A percentile compares a stretch with the other conserved stretches of the same genome.
phyloP scores from a whole-genome alignment of 495 filamentous ascomycete genomes.

The Xylaria venustula region DNA sequence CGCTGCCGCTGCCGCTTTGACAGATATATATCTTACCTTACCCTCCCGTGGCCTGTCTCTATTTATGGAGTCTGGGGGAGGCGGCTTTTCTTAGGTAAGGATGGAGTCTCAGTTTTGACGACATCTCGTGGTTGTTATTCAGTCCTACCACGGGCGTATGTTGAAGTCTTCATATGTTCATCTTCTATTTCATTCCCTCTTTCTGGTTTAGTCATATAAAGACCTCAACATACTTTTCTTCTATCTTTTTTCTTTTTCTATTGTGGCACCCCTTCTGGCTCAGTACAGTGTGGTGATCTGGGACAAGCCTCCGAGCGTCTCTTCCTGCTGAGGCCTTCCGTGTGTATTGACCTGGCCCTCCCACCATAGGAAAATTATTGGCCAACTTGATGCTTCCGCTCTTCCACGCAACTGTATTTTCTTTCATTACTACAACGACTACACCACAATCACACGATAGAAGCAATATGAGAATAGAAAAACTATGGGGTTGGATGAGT shows the following conservation, averaged over 20 bases:
- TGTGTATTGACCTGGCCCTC: no score
- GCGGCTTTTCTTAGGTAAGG: conserved; percentile 3
- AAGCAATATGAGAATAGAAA: not conserved
- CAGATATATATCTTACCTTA: not conserved
- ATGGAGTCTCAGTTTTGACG: conserved; percentile 9
- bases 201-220: not conserved
- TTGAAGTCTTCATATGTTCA: no score
- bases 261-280: no score
- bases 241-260: no score
- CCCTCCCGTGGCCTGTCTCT: conserved; percentile 6
- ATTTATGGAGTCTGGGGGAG: conserved; percentile 7
- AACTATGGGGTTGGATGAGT: not conserved
- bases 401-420: not conserved
- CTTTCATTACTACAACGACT: not conserved
- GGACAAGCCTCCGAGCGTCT: no score
- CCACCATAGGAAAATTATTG: no score
- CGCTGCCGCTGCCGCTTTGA: not conserved
- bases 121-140: not conserved
- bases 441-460: not conserved
- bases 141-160: no score
- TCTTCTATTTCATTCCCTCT: no score
- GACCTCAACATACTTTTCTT: no score
- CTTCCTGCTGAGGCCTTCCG: no score
- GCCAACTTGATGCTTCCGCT: no score
- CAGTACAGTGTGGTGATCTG: no score